phyloP scores from a whole-genome alignment of 2,329 filamentous ascomycete species.

The Scleromitrula shiraiana region DNA sequence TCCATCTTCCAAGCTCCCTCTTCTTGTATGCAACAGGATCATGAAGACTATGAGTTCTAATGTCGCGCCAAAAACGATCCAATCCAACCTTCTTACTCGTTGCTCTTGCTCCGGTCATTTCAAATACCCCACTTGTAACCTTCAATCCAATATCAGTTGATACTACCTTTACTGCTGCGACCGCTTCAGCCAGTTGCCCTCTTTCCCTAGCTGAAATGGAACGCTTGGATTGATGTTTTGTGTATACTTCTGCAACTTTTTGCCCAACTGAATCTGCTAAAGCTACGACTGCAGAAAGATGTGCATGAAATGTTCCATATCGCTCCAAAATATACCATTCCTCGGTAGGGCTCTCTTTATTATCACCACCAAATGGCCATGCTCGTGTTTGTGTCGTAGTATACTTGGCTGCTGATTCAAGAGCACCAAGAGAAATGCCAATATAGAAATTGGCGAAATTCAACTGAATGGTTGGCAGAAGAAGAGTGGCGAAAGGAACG shows the following conservation, averaged over 20 bases:
- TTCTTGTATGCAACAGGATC: constrained; percentile 63
- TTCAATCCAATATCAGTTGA: constrained; percentile 51
- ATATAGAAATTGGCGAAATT: constrained; percentile 61
- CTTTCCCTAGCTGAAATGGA: constrained; percentile 43
- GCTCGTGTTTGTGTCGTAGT: constrained; percentile 48
- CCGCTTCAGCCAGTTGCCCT: constrained; percentile 54
- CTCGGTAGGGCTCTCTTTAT: constrained; percentile 49
- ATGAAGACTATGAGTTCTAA: constrained; percentile 58
- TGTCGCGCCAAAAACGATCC: constrained; percentile 58
- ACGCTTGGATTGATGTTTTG: constrained; percentile 34
- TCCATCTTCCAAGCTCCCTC: constrained; percentile 49
- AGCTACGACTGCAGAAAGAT: constrained; percentile 51
- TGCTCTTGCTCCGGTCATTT: constrained; percentile 52
- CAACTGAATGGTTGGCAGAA: constrained; percentile 56
- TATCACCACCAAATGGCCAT: constrained; percentile 57
- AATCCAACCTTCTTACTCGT: constrained; percentile 51
- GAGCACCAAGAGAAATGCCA: constrained; percentile 51
- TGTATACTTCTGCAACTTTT: constrained; percentile 41
- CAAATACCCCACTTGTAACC: constrained; percentile 55
- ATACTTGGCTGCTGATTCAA: constrained; percentile 48
- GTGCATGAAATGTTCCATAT: constrained; percentile 56
- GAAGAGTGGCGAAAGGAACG: constrained; percentile 47
- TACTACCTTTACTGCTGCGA: constrained; percentile 55
- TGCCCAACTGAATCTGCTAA: constrained; percentile 48
- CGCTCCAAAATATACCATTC: constrained; percentile 59